These are phyloP conservation scores for Panellus pusillus DNA, from an alignment of 768 basidiomycete species.

Conservation along the genomic window DNA sequence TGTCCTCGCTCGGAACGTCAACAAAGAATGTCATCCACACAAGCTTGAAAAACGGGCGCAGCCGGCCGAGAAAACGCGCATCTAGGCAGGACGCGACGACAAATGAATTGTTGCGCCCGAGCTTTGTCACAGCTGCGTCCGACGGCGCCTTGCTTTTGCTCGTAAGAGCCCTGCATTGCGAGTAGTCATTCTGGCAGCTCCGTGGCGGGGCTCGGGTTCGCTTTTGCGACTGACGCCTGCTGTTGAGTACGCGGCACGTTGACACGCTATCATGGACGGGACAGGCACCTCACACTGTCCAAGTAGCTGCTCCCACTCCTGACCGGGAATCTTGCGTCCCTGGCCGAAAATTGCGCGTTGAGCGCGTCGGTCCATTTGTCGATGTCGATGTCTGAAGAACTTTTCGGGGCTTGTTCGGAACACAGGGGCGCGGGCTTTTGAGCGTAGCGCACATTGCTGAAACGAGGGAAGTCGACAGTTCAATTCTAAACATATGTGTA, in stretches of 20 bases:
- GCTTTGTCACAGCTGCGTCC: constrained; percentile 4
- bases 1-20: constrained; percentile 17
- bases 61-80: constrained; percentile 9
- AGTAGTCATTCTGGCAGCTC: constrained; percentile 7
- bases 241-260: not conserved
- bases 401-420: not conserved
- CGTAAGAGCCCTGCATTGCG: not conserved
- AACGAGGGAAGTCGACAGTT: not conserved
- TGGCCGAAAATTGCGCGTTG: constrained; percentile 15
- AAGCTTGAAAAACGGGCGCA: constrained; percentile 13
- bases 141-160: not conserved
- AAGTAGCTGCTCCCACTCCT: constrained; percentile 16
- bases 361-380: constrained; percentile 17
- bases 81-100: constrained; percentile 18
- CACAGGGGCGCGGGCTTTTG: constrained; percentile 3
- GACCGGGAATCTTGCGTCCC: constrained; percentile 7
- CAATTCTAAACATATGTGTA: not conserved
- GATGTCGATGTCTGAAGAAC: constrained; percentile 5
- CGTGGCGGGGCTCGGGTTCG: constrained; percentile 4
- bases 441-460: constrained; percentile 10
- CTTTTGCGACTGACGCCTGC: not conserved
- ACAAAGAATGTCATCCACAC: constrained; percentile 20
- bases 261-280: not conserved
- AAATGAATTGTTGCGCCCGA: constrained; percentile 18
- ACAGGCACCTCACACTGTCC: constrained; percentile 11